Base-by-base conservation (phyloP, 192 early-diverging fungal genomes). In the Entomortierella chlamydospora region DNA sequence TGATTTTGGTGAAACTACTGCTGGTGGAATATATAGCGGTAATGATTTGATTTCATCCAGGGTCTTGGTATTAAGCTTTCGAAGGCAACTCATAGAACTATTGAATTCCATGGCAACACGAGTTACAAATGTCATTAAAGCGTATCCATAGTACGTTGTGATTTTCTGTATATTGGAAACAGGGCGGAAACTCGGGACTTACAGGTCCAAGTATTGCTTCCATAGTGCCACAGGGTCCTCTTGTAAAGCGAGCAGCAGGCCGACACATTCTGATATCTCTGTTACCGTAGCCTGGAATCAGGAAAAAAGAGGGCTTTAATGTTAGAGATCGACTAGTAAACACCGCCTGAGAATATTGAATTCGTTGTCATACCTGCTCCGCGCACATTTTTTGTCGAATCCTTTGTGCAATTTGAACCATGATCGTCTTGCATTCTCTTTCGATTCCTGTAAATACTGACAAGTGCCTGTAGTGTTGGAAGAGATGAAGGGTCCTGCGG, bases 381-480 rank as follows among this genome's bases (percentile, higher is more conserved):
- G 73, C 56, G 29, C 70, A 71, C 81, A 94, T 83, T 22, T 81
- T 81, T 28, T 74, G 67, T 61, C 89, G 86, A 11, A 97, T 87
- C 4, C 87, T 84, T 45, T 72, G 66, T 11, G 87, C 88, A 5
- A 97, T 88, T 34, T 88, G 86, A 18, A 87, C 85, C 85, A 97
- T 96, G 28, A 94, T 93, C 26, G 86, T 83, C 51, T 87, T 84
- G 57, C 95, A 95, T 61, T 99, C 96, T 18, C 85, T 83, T 43
- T 92, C 91, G 22, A 97, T 94, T 6, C 89, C 87, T 30, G 83
- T 88, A 79, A 97, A 96, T 20, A 91, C 87, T 43, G 93, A 83
- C 45, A 97, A 73, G 43, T 89, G 85, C 23, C 89, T 82, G 72
- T 96, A 97, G 54, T 94, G 93, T 5, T 90, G 87, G 18, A 99